Conservation (phyloP, 768 basidiomycete genomes). For the Cystofilobasidium capitatum region DNA sequence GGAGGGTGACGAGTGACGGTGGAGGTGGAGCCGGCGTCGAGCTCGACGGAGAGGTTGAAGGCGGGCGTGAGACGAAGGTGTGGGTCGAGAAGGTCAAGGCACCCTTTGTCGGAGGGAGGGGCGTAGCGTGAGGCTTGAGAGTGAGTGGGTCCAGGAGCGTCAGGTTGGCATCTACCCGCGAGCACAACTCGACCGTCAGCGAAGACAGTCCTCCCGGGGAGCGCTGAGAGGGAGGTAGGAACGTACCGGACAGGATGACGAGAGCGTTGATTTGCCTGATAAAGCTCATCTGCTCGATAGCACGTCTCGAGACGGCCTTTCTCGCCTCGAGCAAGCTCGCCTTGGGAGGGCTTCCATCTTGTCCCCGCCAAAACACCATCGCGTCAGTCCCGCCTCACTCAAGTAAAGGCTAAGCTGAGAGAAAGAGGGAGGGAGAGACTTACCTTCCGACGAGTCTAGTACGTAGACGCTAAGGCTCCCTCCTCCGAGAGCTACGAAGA, state of each 20-base stretch:
- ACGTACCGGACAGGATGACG: slow-evolving; percentile 69
- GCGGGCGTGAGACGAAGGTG: slow-evolving; percentile 47
- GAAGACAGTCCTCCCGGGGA: not conserved
- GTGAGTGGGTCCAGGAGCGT: slow-evolving; percentile 68
- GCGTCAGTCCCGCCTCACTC: slow-evolving; percentile 28
- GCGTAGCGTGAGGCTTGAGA: slow-evolving; percentile 54
- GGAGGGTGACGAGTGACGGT: slow-evolving; percentile 59
- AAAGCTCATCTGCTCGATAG: slow-evolving; percentile 80
- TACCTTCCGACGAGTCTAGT: slow-evolving; percentile 26
- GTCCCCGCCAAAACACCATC: not conserved
- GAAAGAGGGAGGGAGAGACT: not conserved
- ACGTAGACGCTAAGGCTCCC: slow-evolving; percentile 35
- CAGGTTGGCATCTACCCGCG: slow-evolving; percentile 54
- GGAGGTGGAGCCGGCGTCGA: slow-evolving; percentile 51
- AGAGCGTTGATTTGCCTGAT: slow-evolving; percentile 79
- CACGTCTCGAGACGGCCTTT: slow-evolving; percentile 54
- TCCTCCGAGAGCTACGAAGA: slow-evolving; percentile 46
- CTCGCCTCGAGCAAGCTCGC: slow-evolving; percentile 51
- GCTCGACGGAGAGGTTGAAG: slow-evolving; percentile 69
- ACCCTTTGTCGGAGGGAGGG: slow-evolving; percentile 63
- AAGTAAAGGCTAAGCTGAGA: not conserved
- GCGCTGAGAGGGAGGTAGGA: not conserved
- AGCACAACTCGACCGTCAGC: not conserved
- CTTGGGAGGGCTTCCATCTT: not conserved
- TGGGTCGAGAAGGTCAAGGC: slow-evolving; percentile 75